Percentiles rank a stretch among this genome's conserved stretches.
Conservation (phyloP, 2,329 filamentous ascomycete genomes). For the Fragosphaeria purpurea region DNA sequence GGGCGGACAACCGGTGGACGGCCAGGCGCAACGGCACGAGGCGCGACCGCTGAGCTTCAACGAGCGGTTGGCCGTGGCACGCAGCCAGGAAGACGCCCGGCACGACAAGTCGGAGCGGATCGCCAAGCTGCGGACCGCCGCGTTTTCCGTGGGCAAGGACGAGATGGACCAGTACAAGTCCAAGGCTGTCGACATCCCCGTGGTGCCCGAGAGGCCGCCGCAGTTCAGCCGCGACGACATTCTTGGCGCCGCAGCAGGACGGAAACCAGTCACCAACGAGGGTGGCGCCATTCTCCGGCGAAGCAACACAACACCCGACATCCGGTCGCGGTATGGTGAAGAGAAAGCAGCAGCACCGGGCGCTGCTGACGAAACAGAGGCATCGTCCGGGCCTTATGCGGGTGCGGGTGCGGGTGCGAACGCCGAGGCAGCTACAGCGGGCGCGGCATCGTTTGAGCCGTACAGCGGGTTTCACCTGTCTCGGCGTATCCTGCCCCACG, state of each 20-base stretch:
- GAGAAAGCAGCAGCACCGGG: not conserved
- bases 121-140: constrained; percentile 40
- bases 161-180: constrained; percentile 52
- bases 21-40: constrained; percentile 8
- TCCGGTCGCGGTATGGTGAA: constrained; percentile 9
- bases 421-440: constrained; percentile 22
- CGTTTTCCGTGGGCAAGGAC: constrained; percentile 46
- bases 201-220: constrained; percentile 35
- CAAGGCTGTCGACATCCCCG: constrained; percentile 44
- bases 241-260: constrained; percentile 24
- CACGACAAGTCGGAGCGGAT: constrained; percentile 43
- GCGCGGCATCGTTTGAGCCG: constrained; percentile 62
- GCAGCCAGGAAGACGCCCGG: constrained; percentile 42
- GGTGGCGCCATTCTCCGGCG: constrained; percentile 23
- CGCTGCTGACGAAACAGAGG: too few relatives aligned
- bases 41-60: constrained; percentile 57
- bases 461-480: constrained; percentile 80
- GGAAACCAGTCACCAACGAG: not conserved
- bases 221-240: constrained; percentile 57
- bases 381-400: too few relatives aligned
- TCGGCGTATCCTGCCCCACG: constrained; percentile 73
- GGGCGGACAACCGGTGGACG: constrained; percentile 4
- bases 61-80: constrained; percentile 69
- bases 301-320: constrained; percentile 33
- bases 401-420: not conserved